Base-by-base conservation (phyloP, 2,329 filamentous ascomycete genomes). In the Zalaria obscura region DNA sequence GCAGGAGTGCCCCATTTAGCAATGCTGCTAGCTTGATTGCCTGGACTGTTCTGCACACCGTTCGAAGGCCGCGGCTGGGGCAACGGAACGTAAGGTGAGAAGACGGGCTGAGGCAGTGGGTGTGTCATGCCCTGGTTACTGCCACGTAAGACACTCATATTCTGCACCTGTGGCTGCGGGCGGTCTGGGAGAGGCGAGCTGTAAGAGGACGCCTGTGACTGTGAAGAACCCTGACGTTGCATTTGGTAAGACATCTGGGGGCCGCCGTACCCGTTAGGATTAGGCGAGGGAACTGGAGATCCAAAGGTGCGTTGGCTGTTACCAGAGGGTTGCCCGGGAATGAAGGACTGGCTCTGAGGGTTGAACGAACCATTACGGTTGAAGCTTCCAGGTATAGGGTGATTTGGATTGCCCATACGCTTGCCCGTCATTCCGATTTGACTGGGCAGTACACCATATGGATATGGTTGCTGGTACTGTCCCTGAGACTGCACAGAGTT, bases 291-390 rank as follows among this genome's bases (percentile, higher is more conserved):
- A 11, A 11, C 28, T 7, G 29, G n/a, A 39, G n/a, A 28, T 25
- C 6, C 11, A 36, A 4, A 40, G 43, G 7, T 35, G 29, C n/a
- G 40, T 35, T 11, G 43, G 25, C 10, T 27, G 35, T 5, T 11
- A 11, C 10, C 5, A 28, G 29, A 29, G 35, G 28, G 40, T 6
- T 75, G 67, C 40, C 69, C 71, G 2, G 89, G 89, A 25, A 94
- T 76, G 60, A 96, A 95, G 0, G 88, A 83, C 55, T 93, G 84
- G 10, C 84, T 95, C 64, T 93, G 88, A 1, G 88, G 89, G 56
- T 95, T 95, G 66, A 96, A 95, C 8, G 82, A 77, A 52, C 86
- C 84, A 32, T 32, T 7, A 44, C 87, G 74, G 55, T 83, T 85
- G 56, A 76, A 93, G 61, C 81, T 91, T 31, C 85, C 85, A 9